Conservation (phyloP, 495 filamentous ascomycete genomes). For the Neurospora tetrasperma region DNA sequence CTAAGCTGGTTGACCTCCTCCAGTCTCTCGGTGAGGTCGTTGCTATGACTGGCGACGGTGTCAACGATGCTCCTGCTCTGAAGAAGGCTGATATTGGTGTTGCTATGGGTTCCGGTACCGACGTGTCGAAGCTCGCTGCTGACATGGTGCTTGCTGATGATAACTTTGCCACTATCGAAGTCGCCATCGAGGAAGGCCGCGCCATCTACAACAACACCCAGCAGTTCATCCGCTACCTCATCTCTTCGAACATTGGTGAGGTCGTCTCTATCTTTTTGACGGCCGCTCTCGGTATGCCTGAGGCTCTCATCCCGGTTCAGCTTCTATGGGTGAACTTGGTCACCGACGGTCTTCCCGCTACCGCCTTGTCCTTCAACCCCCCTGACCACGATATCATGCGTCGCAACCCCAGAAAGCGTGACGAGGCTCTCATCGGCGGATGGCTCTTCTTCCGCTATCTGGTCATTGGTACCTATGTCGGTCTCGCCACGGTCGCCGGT, state of each 20-base stretch:
- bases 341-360: conserved; percentile 94
- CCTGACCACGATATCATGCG: conserved; percentile 96
- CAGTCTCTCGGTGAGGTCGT: conserved; percentile 91
- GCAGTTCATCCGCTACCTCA: conserved; percentile 98
- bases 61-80: conserved; percentile 96
- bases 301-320: conserved; percentile 95
- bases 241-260: conserved; percentile 98
- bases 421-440: conserved; percentile 81
- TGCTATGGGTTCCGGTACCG: conserved; percentile 97
- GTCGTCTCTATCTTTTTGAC: conserved; percentile 99
- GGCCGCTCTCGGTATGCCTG: conserved; percentile 92
- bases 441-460: conserved; percentile 99
- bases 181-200: conserved; percentile 92
- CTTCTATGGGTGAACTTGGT: conserved; percentile 98
- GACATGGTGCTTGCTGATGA: conserved; percentile 99
- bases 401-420: conserved; percentile 77
- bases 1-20: conserved; percentile 88
- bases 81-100: conserved; percentile 99
- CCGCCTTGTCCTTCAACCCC: conserved; percentile 94
- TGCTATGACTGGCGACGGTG: conserved; percentile 98
- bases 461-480: conserved; percentile 92
- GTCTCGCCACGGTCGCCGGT: conserved; percentile 87
- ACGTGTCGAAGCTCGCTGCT: conserved; percentile 91
- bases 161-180: conserved; percentile 96
- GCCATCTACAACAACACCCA: conserved; percentile 99